Percentiles rank a stretch among this genome's conserved stretches.
phyloP scores from a whole-genome alignment of 2,329 filamentous ascomycete genomes.

The Alternaria incomplexa region DNA sequence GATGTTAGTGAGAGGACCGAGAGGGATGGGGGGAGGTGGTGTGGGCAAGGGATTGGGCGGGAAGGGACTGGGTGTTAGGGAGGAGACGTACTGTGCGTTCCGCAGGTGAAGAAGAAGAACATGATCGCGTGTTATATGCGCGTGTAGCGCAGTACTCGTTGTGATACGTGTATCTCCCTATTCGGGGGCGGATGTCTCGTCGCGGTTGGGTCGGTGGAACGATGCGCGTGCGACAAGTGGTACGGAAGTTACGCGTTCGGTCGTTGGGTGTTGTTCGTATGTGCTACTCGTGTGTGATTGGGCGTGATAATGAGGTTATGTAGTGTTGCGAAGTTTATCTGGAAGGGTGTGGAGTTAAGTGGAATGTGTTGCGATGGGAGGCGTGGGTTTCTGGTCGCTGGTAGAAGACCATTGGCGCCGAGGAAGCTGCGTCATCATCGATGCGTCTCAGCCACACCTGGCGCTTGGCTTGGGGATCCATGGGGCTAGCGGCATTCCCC shows the following conservation, averaged over 20 bases:
- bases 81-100: slow-evolving; percentile 52
- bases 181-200: background rate
- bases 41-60: background rate
- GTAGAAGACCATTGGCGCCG: slow-evolving; percentile 8
- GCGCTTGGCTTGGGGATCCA: background rate
- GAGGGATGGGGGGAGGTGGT: too few relatives aligned
- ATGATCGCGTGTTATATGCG: slow-evolving; percentile 28
- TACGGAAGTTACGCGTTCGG: background rate
- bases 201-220: background rate
- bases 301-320: background rate
- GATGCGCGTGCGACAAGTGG: background rate
- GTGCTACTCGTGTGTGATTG: background rate
- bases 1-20: background rate
- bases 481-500: slow-evolving; percentile 1
- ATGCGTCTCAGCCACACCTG: slow-evolving; percentile 12
- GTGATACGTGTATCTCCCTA: background rate
- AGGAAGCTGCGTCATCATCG: slow-evolving; percentile 13
- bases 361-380: background rate
- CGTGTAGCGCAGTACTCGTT: background rate
- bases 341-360: background rate
- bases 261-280: background rate
- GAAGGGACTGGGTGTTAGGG: too few relatives aligned
- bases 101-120: slow-evolving; percentile 60
- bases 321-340: background rate
- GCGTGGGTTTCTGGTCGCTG: background rate